These are phyloP conservation scores for Lactifluus piperatus DNA, from an alignment of 768 basidiomycete species.

Conservation along the genomic window DNA sequence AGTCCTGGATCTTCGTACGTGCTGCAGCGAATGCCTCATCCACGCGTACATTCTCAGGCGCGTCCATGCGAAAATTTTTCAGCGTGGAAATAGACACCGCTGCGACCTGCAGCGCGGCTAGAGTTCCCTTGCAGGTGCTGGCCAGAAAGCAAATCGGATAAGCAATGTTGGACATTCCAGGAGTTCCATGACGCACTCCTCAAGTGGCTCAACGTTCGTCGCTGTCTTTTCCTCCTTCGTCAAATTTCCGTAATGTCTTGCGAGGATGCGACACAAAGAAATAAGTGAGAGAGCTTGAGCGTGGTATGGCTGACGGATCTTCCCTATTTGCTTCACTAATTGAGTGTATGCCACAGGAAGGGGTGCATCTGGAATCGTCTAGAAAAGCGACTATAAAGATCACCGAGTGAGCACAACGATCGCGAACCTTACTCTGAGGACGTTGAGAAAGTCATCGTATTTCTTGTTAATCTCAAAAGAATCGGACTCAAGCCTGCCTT, in stretches of 20 bases:
- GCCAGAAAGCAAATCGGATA: background rate
- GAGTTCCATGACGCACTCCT: conserved; percentile 2
- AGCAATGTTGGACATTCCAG: background rate
- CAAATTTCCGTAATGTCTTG: conserved; percentile 12
- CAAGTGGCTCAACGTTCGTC: conserved; percentile 11
- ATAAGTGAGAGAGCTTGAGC: conserved; percentile 14
- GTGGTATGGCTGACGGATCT: conserved; percentile 12
- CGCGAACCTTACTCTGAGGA: conserved; percentile 1
- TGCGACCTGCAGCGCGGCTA: conserved; percentile 4
- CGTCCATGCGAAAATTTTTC: background rate
- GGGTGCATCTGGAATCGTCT: conserved; percentile 17
- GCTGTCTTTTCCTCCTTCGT: conserved; percentile 8
- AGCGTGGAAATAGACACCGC: background rate
- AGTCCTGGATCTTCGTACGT: conserved; percentile 7
- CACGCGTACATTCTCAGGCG: conserved; percentile 6
- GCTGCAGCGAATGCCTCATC: background rate
- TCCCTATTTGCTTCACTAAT: conserved; percentile 14
- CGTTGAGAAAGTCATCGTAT: background rate
- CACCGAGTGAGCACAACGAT: background rate
- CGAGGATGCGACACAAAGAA: conserved; percentile 14
- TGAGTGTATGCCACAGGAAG: conserved; percentile 11
- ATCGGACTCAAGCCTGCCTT: background rate
- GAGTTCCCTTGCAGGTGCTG: conserved; percentile 7
- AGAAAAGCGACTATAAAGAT: background rate
- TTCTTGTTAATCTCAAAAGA: background rate